A percentile compares a stretch with the other conserved stretches of the same genome.
These are phyloP conservation scores for Ogataea saltuana DNA, from an alignment of 805 yeast species.

Conservation along the genomic window DNA sequence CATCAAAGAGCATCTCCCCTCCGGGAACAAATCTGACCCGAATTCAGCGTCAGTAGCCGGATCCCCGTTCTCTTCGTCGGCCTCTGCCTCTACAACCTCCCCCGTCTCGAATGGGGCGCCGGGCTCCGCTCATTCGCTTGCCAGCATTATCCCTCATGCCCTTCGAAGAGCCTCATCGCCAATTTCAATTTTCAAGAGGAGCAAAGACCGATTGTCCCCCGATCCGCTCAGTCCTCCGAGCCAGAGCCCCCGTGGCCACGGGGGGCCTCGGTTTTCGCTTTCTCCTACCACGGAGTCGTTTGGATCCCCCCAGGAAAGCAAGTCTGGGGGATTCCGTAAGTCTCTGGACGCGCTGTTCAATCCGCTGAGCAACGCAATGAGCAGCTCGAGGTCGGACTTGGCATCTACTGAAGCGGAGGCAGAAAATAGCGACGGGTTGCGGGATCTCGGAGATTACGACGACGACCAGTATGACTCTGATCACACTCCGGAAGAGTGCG, in stretches of 20 bases:
- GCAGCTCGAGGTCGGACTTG: slow-evolving; percentile 1
- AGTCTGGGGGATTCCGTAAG: slow-evolving; percentile 1
- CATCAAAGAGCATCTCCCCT: slow-evolving; percentile 2
- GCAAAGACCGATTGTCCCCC: background rate
- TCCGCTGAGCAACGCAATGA: background rate
- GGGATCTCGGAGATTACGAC: slow-evolving; percentile 28
- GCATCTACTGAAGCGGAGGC: slow-evolving; percentile 4
- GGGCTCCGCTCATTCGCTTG: slow-evolving; percentile 2
- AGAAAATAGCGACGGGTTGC: slow-evolving; percentile 20
- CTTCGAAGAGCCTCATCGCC: slow-evolving; percentile 14
- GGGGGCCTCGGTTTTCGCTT: background rate
- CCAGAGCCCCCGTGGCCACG: too few relatives aligned
- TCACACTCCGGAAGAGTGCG: background rate
- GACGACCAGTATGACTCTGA: slow-evolving; percentile 20
- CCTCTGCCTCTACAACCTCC: background rate
- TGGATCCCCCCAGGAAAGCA: background rate
- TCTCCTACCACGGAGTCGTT: background rate
- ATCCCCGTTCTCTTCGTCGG: background rate
- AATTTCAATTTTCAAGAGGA: slow-evolving; percentile 12
- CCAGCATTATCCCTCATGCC: slow-evolving; percentile 8
- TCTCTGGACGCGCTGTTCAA: slow-evolving; percentile 8
- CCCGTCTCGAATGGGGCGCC: background rate
- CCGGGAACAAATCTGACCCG: background rate
- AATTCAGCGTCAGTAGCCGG: background rate
- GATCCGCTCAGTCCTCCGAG: slow-evolving; percentile 7